phyloP scores from a whole-genome alignment of 371 early-diverging fungal genomes.

The Mortierella sp. region DNA sequence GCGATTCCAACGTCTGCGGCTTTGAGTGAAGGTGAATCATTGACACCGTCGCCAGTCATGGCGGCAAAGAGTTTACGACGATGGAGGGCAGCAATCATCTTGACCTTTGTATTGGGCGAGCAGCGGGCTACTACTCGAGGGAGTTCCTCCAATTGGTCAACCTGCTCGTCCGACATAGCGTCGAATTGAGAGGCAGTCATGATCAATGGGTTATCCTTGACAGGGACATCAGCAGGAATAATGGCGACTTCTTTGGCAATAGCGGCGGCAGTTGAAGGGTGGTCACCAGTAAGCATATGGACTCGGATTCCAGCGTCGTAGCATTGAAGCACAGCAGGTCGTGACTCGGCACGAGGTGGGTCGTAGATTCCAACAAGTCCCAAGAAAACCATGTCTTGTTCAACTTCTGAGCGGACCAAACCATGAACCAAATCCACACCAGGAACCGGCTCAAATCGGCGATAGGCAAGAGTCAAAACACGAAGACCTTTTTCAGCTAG shows the following conservation, averaged over 20 bases:
- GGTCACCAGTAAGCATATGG: conserved; percentile 97
- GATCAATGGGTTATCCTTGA: conserved; percentile 66
- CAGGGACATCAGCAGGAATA: conserved; percentile 63
- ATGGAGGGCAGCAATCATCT: conserved; percentile 96
- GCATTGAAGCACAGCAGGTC: conserved; percentile 86
- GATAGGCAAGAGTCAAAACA: conserved; percentile 77
- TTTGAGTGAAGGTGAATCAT: conserved; percentile 92
- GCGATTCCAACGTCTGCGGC: conserved; percentile 93
- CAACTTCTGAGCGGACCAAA: conserved; percentile 70
- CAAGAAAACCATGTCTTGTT: conserved; percentile 85
- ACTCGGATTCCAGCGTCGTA: conserved; percentile 93
- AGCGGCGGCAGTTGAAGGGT: conserved; percentile 92
- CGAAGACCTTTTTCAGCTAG: conserved; percentile 57
- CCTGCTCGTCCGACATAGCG: conserved; percentile 80
- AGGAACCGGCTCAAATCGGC: conserved; percentile 62
- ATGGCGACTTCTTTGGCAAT: conserved; percentile 95
- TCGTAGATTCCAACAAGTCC: conserved; percentile 96
- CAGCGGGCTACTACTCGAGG: conserved; percentile 96
- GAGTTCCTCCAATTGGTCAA: conserved; percentile 83
- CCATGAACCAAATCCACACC: conserved; percentile 62
- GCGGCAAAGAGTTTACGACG: conserved; percentile 72
- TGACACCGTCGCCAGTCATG: conserved; percentile 94
- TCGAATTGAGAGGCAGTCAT: conserved; percentile 93
- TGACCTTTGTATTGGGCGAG: conserved; percentile 95
- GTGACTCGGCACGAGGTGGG: conserved; percentile 87